phyloP scores from a whole-genome alignment of 306 rosid genomes.

The Arachis hypogaea region DNA sequence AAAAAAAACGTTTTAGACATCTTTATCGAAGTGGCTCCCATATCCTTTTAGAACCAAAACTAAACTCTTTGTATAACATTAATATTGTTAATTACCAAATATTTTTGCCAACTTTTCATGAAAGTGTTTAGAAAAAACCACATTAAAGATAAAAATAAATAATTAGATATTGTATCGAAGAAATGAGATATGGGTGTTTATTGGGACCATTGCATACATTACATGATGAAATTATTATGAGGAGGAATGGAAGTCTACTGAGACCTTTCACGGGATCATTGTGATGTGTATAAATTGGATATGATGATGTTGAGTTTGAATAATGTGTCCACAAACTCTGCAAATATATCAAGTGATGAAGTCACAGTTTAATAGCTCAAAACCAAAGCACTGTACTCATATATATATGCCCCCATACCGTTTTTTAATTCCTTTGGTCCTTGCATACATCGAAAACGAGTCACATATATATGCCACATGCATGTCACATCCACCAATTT shows the following conservation, averaged over 20 bases:
- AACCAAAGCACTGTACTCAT: slow-evolving; percentile 7
- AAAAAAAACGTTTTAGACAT: too few relatives aligned
- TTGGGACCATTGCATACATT: neutral
- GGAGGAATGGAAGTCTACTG: slow-evolving; percentile 4
- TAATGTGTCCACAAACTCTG: slow-evolving; percentile 24
- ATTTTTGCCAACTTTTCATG: too few relatives aligned
- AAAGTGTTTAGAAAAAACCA: too few relatives aligned
- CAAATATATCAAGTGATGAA: neutral
- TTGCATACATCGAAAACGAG: slow-evolving; percentile 3
- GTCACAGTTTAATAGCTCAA: slow-evolving; percentile 8
- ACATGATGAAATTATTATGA: neutral
- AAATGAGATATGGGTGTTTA: neutral
- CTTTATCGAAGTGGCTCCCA: too few relatives aligned
- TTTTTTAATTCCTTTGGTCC: slow-evolving; percentile 42
- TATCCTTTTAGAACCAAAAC: too few relatives aligned
- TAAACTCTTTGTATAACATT: too few relatives aligned
- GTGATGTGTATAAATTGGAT: slow-evolving; percentile 15
- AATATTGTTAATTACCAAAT: too few relatives aligned
- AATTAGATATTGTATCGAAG: too few relatives aligned
- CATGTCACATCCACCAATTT: slow-evolving; percentile 35
- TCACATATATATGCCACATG: slow-evolving; percentile 2
- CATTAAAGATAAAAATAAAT: too few relatives aligned
- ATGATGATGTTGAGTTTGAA: slow-evolving; percentile 9
- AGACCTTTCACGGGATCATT: slow-evolving; percentile 16
- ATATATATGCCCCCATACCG: neutral